These are phyloP conservation scores for Gymnopilus junonius DNA, from an alignment of 768 basidiomycete species.

Conservation along the genomic window DNA sequence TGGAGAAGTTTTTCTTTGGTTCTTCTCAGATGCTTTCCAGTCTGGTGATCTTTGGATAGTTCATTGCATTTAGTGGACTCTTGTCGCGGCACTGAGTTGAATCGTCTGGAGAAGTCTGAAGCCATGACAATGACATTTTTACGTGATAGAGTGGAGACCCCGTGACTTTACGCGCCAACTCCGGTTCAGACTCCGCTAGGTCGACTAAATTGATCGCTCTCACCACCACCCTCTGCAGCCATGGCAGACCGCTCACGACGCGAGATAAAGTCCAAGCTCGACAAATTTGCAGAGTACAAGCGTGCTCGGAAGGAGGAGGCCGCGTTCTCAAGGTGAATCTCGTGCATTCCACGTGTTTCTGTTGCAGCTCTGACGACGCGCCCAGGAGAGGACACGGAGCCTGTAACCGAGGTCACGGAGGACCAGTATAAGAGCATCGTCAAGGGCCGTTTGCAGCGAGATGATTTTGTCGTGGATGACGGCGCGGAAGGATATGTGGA, in stretches of 20 bases:
- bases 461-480: conserved; percentile 97
- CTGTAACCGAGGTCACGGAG: conserved; percentile 94
- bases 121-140: no score
- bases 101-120: no score
- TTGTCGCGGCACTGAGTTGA: no score
- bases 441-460: conserved; percentile 74
- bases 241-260: conserved; percentile 49
- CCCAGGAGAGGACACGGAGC: conserved; percentile 58
- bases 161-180: conserved; percentile 22
- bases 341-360: background rate
- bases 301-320: conserved; percentile 62
- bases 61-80: no score
- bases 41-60: no score
- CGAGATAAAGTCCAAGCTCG: conserved; percentile 41
- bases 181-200: conserved; percentile 18
- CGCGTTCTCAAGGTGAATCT: conserved; percentile 60
- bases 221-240: background rate
- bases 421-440: conserved; percentile 90
- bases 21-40: no score
- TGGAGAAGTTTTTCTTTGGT: no score
- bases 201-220: conserved; percentile 1
- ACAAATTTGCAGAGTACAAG: conserved; percentile 64
- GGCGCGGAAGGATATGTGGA: conserved; percentile 91
- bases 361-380: background rate
- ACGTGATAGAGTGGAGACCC: no score